Base-by-base conservation (phyloP, 352 stramenopile species). In the Lagenidium sp. region DNA sequence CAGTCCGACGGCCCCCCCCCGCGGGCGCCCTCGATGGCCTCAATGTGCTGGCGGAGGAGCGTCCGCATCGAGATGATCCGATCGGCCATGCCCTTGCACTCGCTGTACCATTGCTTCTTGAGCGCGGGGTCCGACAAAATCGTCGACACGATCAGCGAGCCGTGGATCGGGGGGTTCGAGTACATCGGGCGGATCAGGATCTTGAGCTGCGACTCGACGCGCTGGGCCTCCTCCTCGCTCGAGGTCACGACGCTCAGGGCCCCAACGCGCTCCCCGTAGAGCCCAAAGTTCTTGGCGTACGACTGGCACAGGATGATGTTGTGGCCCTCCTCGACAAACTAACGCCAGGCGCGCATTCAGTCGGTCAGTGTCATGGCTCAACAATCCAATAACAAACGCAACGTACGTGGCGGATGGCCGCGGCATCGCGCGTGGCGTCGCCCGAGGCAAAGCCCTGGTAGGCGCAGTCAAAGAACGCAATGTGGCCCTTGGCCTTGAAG, bases 221-320 rank as follows among this genome's bases (percentile, higher is more conserved):
- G 80, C 47, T 95, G 79, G 24, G 92, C 94, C 74, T 99, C 96
- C 22, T 99, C 96, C 31, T 84, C 68, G 62, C 86, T 72, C 42
- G 70, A 67, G 20, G 84, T 96, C 41, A 99, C 96, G 22, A 99
- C 79, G 26, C 85, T 98, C 39, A 99, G 73, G 22, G 95, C 89
- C 37, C 97, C 97, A 20, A 99, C 87, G 57, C 97, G 78, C 64
- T 99, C 94, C 44, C 97, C 97, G 73, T 99, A 99, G 10, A 99
- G 83, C 47, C 97, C 97, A 66, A 99, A 99, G 88, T 99, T 99
- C 80, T 99, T 99, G 32, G 96, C 96, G 69, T 98, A 99, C 58
- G 86, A 98, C 81, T 99, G 97, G 28, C 92, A 91, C 41, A 99
- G 66, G 13, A 96, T 65, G 60, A 99, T 81, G 49, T 97, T 90